Conservation (phyloP, 2,329 filamentous ascomycete genomes). For the Coniella vitis region DNA sequence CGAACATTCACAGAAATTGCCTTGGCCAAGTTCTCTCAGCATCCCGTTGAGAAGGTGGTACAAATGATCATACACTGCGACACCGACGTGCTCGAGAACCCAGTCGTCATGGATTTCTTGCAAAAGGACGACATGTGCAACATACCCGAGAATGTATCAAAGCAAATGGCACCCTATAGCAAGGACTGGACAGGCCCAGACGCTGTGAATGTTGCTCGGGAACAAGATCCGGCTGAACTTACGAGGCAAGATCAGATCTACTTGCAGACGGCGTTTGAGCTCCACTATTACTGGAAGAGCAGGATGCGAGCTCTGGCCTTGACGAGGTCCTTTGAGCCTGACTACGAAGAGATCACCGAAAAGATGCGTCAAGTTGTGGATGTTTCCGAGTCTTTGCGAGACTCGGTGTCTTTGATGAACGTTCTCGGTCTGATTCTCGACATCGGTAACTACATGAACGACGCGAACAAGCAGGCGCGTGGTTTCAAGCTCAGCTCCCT, state of each 20-base stretch:
- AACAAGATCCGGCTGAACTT: slow-evolving; percentile 80
- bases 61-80: slow-evolving; percentile 96
- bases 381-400: slow-evolving; percentile 82
- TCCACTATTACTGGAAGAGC: slow-evolving; percentile 98
- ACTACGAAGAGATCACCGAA: slow-evolving; percentile 85
- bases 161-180: slow-evolving; percentile 90
- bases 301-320: slow-evolving; percentile 86
- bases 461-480: slow-evolving; percentile 94
- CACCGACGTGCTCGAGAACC: slow-evolving; percentile 77
- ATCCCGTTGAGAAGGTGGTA: slow-evolving; percentile 75
- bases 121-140: slow-evolving; percentile 89
- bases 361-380: slow-evolving; percentile 81
- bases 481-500: slow-evolving; percentile 98
- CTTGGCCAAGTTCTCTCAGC: slow-evolving; percentile 85
- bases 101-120: slow-evolving; percentile 92
- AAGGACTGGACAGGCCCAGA: slow-evolving; percentile 93
- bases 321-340: slow-evolving; percentile 74
- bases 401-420: slow-evolving; percentile 91
- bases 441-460: slow-evolving; percentile 99
- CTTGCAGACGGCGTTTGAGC: slow-evolving; percentile 83
- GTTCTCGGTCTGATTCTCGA: slow-evolving; percentile 92
- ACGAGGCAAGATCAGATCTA: slow-evolving; percentile 95
- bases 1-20: slow-evolving; percentile 63
- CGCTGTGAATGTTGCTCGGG: slow-evolving; percentile 67
- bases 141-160: slow-evolving; percentile 82